Evolutionary conservation across 2,329 filamentous ascomycete species (phyloP), one percentile per base, ranked within the genome.

Genomic region (Fusarium sp.): DNA sequence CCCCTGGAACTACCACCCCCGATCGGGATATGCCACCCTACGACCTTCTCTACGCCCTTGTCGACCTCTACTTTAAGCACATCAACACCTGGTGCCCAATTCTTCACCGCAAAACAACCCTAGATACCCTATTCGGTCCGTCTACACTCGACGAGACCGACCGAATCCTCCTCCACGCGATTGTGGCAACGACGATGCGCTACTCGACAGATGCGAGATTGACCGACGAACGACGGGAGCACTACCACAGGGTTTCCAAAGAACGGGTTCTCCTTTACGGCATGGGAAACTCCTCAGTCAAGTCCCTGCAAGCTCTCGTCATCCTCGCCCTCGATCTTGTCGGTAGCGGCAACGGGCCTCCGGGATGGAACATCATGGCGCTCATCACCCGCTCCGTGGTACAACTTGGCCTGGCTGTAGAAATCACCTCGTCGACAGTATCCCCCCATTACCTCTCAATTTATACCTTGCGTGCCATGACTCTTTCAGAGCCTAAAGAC

Each of bases 351-450:
- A 97, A 98, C 80, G 95, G 95, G 0, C 95, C 95, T 3, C 95
- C 95, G 0, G 95, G 94, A 4, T 97, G 95, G 95, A 97, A 97
- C 79, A 88, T 98, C 67, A 90, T 98, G 82, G 95, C 95, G 8
- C 85, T 98, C 60, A 97, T 98, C 71, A 95, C 95, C 2, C 90
- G 95, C 22, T 95, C 94, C 8, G 94, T 97, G 2, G 95, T 98
- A 2, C 95, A 98, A 81, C 86, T 98, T 1, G 95, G 95, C 0
- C 85, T 98, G 30, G 92, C 95, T 0, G 94, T 96, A 2, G 95
- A 98, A 80, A 91, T 90, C 6, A 95, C 92, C 32, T 97, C 94
- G 0, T 90, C 93, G 8, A 91, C 93, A 12, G 91, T 96, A 1
- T 92, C 94, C 2, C 94, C 95, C 1, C 89, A 91, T 65, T 95